Evolutionary conservation across 2,329 filamentous ascomycete genomes (phyloP).

Genomic region (Pezicula neosporulosa): DNA sequence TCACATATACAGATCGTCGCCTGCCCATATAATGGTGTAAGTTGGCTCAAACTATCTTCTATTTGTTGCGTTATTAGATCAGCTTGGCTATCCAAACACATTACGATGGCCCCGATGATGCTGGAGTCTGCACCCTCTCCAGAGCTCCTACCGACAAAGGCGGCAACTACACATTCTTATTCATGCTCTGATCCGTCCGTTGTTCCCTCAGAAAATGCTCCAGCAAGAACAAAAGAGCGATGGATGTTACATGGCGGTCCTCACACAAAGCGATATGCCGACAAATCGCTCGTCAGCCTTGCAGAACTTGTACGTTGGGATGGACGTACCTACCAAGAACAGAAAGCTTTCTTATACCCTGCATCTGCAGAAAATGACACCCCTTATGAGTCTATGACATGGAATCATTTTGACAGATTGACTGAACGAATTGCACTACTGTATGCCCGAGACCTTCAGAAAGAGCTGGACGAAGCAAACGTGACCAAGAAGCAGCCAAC

Average conservation of each 20-base stretch:
- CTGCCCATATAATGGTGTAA: too few relatives aligned
- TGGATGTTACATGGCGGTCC: slow-evolving; percentile 29
- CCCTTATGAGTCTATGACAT: slow-evolving; percentile 21
- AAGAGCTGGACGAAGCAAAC: slow-evolving; percentile 23
- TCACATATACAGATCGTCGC: too few relatives aligned
- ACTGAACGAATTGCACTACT: slow-evolving; percentile 20
- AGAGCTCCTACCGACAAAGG: slow-evolving; percentile 1
- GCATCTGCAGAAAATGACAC: slow-evolving; percentile 10
- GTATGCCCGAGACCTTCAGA: slow-evolving; percentile 19
- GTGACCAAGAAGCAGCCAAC: slow-evolving; percentile 22
- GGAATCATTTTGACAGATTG: slow-evolving; percentile 23
- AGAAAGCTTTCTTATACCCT: slow-evolving; percentile 26
- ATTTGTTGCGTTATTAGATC: background rate
- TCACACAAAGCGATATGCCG: slow-evolving; percentile 24
- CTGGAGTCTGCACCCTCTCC: slow-evolving; percentile 6
- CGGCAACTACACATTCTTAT: slow-evolving; percentile 18
- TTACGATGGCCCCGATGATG: slow-evolving; percentile 16
- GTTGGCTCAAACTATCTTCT: too few relatives aligned
- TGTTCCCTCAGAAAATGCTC: slow-evolving; percentile 19
- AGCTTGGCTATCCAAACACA: background rate
- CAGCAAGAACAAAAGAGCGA: slow-evolving; percentile 21
- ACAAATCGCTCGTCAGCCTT: slow-evolving; percentile 25
- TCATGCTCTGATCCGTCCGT: slow-evolving; percentile 24
- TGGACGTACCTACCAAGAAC: slow-evolving; percentile 17
- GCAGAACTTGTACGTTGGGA: slow-evolving; percentile 25